A percentile compares a stretch with the other conserved stretches of the same genome.
phyloP scores from a whole-genome alignment of 768 basidiomycete genomes.

The Suillus fuscotomentosus region DNA sequence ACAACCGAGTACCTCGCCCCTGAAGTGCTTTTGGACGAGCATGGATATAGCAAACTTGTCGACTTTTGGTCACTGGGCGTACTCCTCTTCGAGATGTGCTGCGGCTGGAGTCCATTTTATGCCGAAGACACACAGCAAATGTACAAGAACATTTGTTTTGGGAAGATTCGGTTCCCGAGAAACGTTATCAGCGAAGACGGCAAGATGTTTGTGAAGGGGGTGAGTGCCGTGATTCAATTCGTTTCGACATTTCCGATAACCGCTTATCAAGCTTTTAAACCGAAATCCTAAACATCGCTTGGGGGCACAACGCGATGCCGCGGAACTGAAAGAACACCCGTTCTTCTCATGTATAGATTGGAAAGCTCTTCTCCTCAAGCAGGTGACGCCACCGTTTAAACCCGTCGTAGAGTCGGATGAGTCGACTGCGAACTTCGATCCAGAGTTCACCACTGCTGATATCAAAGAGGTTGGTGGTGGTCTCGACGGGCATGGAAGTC shows the following conservation, averaged over 20 bases:
- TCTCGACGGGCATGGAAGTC: slow-evolving; percentile 41
- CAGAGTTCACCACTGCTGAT: slow-evolving; percentile 95
- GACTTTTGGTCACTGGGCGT: slow-evolving; percentile 99
- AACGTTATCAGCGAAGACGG: slow-evolving; percentile 97
- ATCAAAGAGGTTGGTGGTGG: slow-evolving; percentile 67
- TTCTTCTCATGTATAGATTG: slow-evolving; percentile 95
- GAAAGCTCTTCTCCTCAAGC: slow-evolving; percentile 80
- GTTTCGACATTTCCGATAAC: slow-evolving; percentile 8
- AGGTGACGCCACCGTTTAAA: slow-evolving; percentile 96
- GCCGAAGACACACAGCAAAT: slow-evolving; percentile 99
- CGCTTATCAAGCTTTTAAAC: slow-evolving; percentile 75
- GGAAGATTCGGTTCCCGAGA: slow-evolving; percentile 97
- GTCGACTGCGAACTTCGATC: slow-evolving; percentile 96
- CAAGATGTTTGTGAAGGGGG: slow-evolving; percentile 98
- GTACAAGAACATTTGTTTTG: slow-evolving; percentile 99
- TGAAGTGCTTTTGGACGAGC: slow-evolving; percentile 97
- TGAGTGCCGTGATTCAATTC: slow-evolving; percentile 43
- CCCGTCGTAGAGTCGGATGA: slow-evolving; percentile 98
- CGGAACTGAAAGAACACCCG: slow-evolving; percentile 91
- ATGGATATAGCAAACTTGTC: slow-evolving; percentile 97
- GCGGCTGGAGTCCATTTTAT: slow-evolving; percentile 99
- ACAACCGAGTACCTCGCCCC: slow-evolving; percentile 99
- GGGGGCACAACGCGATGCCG: slow-evolving; percentile 87
- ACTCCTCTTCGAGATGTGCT: slow-evolving; percentile 98
- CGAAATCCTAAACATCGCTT: slow-evolving; percentile 98